A percentile compares a stretch with the other conserved stretches of the same genome.
Conservation (phyloP, 2,329 filamentous ascomycete species). For the Botrytis deweyae region DNA sequence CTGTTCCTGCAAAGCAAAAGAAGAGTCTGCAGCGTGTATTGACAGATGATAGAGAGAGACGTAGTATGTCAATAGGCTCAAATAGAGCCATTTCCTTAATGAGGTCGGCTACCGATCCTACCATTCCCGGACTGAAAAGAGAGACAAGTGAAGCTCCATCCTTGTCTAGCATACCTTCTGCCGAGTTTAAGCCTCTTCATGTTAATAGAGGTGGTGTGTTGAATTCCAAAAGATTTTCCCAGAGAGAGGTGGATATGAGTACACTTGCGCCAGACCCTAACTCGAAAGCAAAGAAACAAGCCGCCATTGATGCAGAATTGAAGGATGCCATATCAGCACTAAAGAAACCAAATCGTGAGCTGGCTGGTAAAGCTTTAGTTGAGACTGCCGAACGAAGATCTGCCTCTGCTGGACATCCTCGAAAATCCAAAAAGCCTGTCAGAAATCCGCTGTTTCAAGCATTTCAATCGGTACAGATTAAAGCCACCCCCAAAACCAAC, state of each 20-base stretch:
- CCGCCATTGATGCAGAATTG: constrained; percentile 66
- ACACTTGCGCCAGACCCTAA: constrained; percentile 54
- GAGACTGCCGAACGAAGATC: constrained; percentile 65
- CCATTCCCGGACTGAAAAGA: constrained; percentile 62
- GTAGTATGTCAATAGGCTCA: constrained; percentile 57
- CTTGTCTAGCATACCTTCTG: constrained; percentile 50
- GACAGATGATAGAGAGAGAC: constrained; percentile 56
- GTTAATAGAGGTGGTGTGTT: constrained; percentile 40
- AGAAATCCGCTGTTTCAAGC: constrained; percentile 40
- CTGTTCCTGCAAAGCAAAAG: constrained; percentile 44
- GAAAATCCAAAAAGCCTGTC: constrained; percentile 54
- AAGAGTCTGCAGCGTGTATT: constrained; percentile 61
- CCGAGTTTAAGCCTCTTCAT: constrained; percentile 42
- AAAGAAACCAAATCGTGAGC: constrained; percentile 71
- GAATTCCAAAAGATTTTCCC: constrained; percentile 47
- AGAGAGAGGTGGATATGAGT: constrained; percentile 54
- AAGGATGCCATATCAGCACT: constrained; percentile 71
- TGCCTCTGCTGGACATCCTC: constrained; percentile 46
- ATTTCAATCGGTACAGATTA: constrained; percentile 39
- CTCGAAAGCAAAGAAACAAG: constrained; percentile 62
- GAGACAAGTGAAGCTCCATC: constrained; percentile 63
- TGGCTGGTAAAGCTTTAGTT: constrained; percentile 64
- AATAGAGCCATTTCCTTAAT: constrained; percentile 61
- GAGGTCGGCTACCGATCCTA: constrained; percentile 65
- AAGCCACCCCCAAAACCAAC: constrained; percentile 38